Evolutionary conservation across 192 early-diverging fungal species (phyloP).

Genomic region (Backusella morwellensis): DNA sequence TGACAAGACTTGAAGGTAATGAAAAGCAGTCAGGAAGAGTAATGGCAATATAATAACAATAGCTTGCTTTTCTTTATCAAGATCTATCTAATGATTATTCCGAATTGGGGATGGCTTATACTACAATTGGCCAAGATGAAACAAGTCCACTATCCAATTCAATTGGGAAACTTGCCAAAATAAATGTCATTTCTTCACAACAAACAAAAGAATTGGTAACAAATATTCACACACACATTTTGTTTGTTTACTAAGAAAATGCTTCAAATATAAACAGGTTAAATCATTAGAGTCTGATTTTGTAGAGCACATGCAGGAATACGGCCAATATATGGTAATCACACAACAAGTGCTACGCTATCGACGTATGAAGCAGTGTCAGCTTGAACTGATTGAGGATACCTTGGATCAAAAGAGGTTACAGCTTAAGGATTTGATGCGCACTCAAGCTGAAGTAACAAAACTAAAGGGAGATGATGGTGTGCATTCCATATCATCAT

Average conservation of each 20-base stretch:
- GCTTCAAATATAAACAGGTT: background rate
- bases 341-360: background rate
- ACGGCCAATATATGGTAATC: constrained; percentile 3
- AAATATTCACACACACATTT: background rate
- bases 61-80: background rate
- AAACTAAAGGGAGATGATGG: background rate
- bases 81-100: constrained; percentile 1
- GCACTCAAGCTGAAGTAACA: background rate
- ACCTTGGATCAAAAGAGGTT: background rate
- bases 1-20: constrained; percentile 60
- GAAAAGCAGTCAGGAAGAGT: background rate
- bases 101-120: constrained; percentile 1
- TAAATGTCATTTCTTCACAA: background rate
- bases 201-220: constrained; percentile 4
- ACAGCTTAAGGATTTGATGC: background rate
- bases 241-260: background rate
- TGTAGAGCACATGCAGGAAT: constrained; percentile 8
- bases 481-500: background rate
- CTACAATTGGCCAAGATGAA: constrained; percentile 7
- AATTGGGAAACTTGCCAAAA: background rate
- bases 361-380: constrained; percentile 3
- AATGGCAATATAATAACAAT: background rate
- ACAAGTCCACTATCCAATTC: background rate
- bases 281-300: constrained; percentile 1
- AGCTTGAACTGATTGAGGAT: constrained; percentile 6